Evolutionary conservation across 2,329 filamentous ascomycete species (phyloP).

Genomic region (Fusarium luffae): DNA sequence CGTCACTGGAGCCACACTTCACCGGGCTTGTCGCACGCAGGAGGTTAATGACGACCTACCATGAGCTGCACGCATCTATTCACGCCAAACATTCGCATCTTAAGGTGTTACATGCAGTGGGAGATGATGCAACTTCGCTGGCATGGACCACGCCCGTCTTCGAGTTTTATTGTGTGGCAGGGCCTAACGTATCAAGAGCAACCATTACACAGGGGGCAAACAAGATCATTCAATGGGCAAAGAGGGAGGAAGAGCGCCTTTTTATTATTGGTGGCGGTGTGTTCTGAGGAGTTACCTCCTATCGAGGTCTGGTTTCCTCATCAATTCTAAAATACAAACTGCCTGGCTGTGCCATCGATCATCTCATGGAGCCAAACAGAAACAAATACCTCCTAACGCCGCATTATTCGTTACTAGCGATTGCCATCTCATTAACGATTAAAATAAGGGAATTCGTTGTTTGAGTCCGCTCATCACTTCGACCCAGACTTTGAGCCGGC

Average conservation of each 20-base stretch:
- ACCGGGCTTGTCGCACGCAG: slow-evolving; percentile 67
- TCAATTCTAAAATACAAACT: slow-evolving; percentile 37
- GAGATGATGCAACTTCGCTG: slow-evolving; percentile 79
- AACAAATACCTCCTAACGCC: slow-evolving; percentile 40
- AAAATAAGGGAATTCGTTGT: slow-evolving; percentile 1
- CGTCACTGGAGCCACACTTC: slow-evolving; percentile 79
- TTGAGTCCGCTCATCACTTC: slow-evolving; percentile 19
- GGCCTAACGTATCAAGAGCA: slow-evolving; percentile 71
- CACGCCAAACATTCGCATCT: slow-evolving; percentile 86
- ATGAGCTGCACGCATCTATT: slow-evolving; percentile 83
- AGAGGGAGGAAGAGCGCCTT: slow-evolving; percentile 88
- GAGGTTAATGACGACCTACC: slow-evolving; percentile 85
- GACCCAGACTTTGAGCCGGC: slow-evolving; percentile 23
- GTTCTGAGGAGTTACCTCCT: slow-evolving; percentile 57
- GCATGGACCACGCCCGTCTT: slow-evolving; percentile 93
- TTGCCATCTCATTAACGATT: slow-evolving; percentile 22
- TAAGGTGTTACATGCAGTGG: slow-evolving; percentile 85
- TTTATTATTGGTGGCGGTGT: slow-evolving; percentile 99
- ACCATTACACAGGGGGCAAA: slow-evolving; percentile 87
- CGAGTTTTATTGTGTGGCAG: slow-evolving; percentile 95
- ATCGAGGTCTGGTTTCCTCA: slow-evolving; percentile 36
- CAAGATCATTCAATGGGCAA: slow-evolving; percentile 90
- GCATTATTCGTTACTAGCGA: slow-evolving; percentile 40
- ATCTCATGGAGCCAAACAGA: slow-evolving; percentile 28
- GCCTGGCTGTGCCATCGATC: slow-evolving; percentile 27